Conservation (phyloP, 1,284 basidiomycete species). For the Mycosarcoma mackinlayi region DNA sequence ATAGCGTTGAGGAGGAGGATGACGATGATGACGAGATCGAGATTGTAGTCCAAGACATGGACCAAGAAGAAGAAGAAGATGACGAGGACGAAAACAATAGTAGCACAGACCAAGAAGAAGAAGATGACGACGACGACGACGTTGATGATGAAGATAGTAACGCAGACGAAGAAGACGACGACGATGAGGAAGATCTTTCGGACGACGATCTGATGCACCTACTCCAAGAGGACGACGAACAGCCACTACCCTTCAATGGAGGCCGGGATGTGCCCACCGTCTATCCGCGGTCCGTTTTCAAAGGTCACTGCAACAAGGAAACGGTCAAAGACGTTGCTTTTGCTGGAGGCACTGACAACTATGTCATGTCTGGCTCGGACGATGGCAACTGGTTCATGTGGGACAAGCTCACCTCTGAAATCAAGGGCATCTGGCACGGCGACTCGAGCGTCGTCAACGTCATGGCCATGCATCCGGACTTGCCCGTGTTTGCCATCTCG, state of each 20-base stretch:
- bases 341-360: conserved; percentile 80
- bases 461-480: conserved; percentile 83
- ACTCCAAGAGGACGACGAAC: conserved; percentile 1
- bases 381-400: conserved; percentile 81
- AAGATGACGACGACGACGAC: conserved; percentile 1
- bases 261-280: conserved; percentile 71
- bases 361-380: conserved; percentile 86
- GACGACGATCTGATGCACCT: conserved; percentile 18
- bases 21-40: conserved; percentile 1
- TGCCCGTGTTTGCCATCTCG: conserved; percentile 83
- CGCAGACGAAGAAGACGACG: conserved; percentile 1
- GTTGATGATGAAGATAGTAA: not conserved
- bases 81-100: not conserved
- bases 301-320: conserved; percentile 82
- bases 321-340: conserved; percentile 95
- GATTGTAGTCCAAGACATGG: not conserved
- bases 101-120: not conserved
- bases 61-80: not conserved
- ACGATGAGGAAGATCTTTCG: conserved; percentile 9
- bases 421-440: conserved; percentile 50
- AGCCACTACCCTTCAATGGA: not conserved
- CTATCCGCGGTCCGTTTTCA: conserved; percentile 77
- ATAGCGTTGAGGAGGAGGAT: not conserved
- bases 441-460: conserved; percentile 75
- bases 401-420: conserved; percentile 36